phyloP scores from a whole-genome alignment of 257 asterid species.

The Marsdenia floribunda region DNA sequence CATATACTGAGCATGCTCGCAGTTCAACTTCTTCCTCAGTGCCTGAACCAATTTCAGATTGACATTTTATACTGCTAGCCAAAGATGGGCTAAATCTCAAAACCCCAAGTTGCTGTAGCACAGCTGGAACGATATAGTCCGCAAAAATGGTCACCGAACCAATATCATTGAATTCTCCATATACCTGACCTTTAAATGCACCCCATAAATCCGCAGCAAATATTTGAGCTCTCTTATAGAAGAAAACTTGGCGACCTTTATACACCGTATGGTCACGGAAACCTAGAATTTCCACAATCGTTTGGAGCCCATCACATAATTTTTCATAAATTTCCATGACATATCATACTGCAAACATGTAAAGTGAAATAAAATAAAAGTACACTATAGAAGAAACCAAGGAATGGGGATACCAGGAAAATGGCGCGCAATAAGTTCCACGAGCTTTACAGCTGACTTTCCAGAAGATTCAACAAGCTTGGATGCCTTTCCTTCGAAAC shows the following conservation, averaged over 20 bases:
- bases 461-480: conserved; percentile 72
- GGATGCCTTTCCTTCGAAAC: conserved; percentile 86
- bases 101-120: conserved; percentile 87
- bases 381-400: not conserved
- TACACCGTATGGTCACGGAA: conserved; percentile 90
- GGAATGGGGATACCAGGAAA: conserved; percentile 61
- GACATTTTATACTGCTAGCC: conserved; percentile 37
- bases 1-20: conserved; percentile 86
- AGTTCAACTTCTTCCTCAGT: conserved; percentile 97
- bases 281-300: conserved; percentile 39
- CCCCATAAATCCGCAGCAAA: conserved; percentile 98
- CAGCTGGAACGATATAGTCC: conserved; percentile 94
- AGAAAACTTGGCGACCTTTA: conserved; percentile 93
- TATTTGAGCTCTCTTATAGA: conserved; percentile 98
- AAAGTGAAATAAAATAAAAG: not conserved
- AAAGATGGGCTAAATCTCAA: conserved; percentile 61
- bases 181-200: conserved; percentile 86
- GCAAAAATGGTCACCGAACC: conserved; percentile 88
- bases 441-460: conserved; percentile 84
- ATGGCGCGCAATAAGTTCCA: conserved; percentile 70
- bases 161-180: conserved; percentile 76
- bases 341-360: not conserved
- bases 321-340: not conserved
- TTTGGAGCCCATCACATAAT: not conserved
- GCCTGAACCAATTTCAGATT: conserved; percentile 64